Percentiles rank a stretch among this genome's conserved stretches.
Evolutionary conservation across 371 early-diverging fungal species (phyloP).

Genomic region (Syncephalis fuscata): DNA sequence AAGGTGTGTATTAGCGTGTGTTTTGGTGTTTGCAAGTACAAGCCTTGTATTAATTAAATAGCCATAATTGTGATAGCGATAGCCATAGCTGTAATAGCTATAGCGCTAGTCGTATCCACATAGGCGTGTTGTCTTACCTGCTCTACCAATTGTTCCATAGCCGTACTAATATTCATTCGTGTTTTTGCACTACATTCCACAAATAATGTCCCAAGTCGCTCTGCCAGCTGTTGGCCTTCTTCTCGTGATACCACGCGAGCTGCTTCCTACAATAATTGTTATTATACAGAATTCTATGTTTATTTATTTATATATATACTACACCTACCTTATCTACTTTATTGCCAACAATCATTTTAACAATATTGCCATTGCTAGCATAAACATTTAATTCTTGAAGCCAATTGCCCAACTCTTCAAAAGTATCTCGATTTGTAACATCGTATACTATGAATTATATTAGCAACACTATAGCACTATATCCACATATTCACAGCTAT

Average conservation of each 20-base stretch:
- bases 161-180: constrained; percentile 67
- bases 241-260: constrained; percentile 65
- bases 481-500: no score
- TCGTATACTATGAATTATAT: constrained; percentile 63
- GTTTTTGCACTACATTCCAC: constrained; percentile 94
- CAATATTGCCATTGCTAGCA: constrained; percentile 63
- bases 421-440: constrained; percentile 83
- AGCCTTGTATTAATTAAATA: no score
- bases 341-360: constrained; percentile 96
- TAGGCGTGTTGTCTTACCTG: constrained; percentile 44
- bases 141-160: constrained; percentile 75
- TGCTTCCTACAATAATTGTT: no score
- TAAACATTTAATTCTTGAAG: constrained; percentile 90
- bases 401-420: constrained; percentile 86
- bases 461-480: not conserved
- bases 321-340: constrained; percentile 85
- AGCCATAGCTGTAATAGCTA: no score
- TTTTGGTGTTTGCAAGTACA: no score
- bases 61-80: no score
- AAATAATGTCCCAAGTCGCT: constrained; percentile 72
- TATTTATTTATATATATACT: not conserved
- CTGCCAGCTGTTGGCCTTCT: constrained; percentile 82
- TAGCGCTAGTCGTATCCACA: no score
- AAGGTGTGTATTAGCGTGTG: no score
- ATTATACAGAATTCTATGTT: not conserved